Base-by-base conservation (phyloP, 345 rosid species). In the Populus tremula region DNA sequence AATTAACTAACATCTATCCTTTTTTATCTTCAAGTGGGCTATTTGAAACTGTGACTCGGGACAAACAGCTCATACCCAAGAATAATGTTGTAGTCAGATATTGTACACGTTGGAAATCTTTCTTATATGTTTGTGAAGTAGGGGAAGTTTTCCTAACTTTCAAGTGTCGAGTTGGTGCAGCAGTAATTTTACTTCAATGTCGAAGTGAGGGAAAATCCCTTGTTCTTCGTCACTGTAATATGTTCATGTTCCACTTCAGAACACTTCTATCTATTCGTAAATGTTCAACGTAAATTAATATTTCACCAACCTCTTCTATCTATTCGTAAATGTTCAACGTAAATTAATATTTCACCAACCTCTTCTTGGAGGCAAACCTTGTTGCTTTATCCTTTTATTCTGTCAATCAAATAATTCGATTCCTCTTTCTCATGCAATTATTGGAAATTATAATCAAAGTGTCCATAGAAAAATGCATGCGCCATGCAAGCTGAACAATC, bases 1-100 rank as follows among this genome's bases (percentile, higher is more conserved):
- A 41, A 69, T 84, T 76, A 63, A 73, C 77, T 74, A 63, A 75
- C 77, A 82, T 69, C 41, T 33, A 65, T 65, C 39, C 43, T 49
- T 6, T 67, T 39, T 39, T 11, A 76, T 56, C 70, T 59, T 70
- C 70, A 61, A 77, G 69, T 17, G 9, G 39, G 59, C 25, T 50
- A 70, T 45, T 27, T 18, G 49, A 70, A 16, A 18, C n/a, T 16
- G 62, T 70, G n/a, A 45, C 31, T 29, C 74, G 18, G n/a, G 21
- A 49, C 20, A 9, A 9, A 56, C n/a, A 56, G 63, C 13, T 56
- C 63, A n/a, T n/a, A 56, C 33, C 9, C n/a, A 13, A 35, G 62
- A 41, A 43, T 25, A 74, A 45, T 43, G 31, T 17, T 39, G 62
- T 31, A 47, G 64, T 43, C 45, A 74, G 61, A 20, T 74, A 10